Percentiles rank a stretch among this genome's conserved stretches.
Evolutionary conservation across 2,329 filamentous ascomycete genomes (phyloP).

Genomic region (Microdochium trichocladiopsis): DNA sequence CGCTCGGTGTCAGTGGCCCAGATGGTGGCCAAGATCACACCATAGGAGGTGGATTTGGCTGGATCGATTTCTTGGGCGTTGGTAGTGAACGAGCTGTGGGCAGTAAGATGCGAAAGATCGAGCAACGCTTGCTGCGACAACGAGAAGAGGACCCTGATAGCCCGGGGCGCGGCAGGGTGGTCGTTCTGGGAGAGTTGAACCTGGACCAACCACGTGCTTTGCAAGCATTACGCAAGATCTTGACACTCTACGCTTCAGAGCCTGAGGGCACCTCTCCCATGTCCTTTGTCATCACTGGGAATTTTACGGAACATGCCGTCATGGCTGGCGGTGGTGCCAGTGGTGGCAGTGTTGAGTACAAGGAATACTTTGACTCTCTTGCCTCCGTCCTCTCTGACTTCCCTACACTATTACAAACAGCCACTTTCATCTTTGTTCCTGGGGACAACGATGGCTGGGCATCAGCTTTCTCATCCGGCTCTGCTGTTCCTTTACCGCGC

Average conservation of each 20-base stretch:
- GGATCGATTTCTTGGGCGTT: constrained; percentile 92
- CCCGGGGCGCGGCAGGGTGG: constrained; percentile 43
- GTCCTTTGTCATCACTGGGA: constrained; percentile 77
- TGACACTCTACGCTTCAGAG: constrained; percentile 65
- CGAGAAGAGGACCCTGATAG: constrained; percentile 21
- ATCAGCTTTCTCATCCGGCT: constrained; percentile 73
- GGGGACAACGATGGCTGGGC: constrained; percentile 98
- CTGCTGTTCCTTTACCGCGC: constrained; percentile 61
- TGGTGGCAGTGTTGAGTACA: constrained; percentile 88
- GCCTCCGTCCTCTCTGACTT: constrained; percentile 80
- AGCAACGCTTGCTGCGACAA: constrained; percentile 55
- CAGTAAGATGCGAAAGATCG: constrained; percentile 72
- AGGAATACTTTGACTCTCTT: constrained; percentile 88
- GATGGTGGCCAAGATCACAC: constrained; percentile 53
- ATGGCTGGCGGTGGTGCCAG: constrained; percentile 62
- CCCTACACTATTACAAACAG: constrained; percentile 67
- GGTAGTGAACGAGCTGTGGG: constrained; percentile 84
- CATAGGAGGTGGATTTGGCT: constrained; percentile 80
- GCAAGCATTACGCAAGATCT: constrained; percentile 71
- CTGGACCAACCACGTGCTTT: constrained; percentile 79
- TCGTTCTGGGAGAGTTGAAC: constrained; percentile 81
- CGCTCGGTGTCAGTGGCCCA: constrained; percentile 62
- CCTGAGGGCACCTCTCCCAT: constrained; percentile 61
- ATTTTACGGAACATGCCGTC: constrained; percentile 64
- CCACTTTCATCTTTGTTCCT: constrained; percentile 87